Conservation (phyloP, 1,139 yeast genomes). For the Candida tetrigidarum region DNA sequence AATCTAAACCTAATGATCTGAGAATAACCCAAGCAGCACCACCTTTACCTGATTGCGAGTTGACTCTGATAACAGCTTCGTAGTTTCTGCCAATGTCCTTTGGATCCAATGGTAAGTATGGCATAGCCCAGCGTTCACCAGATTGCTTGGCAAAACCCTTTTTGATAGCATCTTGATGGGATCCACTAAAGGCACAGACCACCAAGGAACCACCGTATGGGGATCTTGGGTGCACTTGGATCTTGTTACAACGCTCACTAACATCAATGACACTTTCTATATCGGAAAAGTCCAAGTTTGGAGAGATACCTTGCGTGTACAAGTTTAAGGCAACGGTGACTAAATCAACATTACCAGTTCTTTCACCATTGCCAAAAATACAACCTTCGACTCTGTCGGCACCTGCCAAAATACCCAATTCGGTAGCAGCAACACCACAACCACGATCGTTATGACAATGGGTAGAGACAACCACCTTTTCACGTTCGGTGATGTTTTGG, state of each 20-base stretch:
- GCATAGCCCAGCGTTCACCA: slow-evolving; percentile 71
- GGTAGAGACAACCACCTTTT: slow-evolving; percentile 83
- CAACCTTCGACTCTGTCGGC: slow-evolving; percentile 99
- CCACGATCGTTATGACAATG: slow-evolving; percentile 98
- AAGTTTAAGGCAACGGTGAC: slow-evolving; percentile 91
- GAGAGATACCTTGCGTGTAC: slow-evolving; percentile 92
- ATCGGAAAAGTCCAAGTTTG: slow-evolving; percentile 86
- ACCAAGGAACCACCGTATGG: slow-evolving; percentile 98
- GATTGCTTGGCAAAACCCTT: slow-evolving; percentile 78
- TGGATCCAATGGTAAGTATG: slow-evolving; percentile 96
- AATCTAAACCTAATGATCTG: slow-evolving; percentile 84
- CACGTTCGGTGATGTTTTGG: slow-evolving; percentile 78
- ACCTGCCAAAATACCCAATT: slow-evolving; percentile 91
- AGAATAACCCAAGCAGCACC: slow-evolving; percentile 98
- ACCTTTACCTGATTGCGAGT: slow-evolving; percentile 98
- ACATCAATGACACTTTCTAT: slow-evolving; percentile 79
- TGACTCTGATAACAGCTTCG: slow-evolving; percentile 97
- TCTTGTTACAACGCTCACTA: slow-evolving; percentile 93
- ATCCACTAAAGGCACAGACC: slow-evolving; percentile 95
- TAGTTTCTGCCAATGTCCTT: slow-evolving; percentile 95
- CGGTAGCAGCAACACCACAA: slow-evolving; percentile 98
- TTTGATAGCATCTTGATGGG: slow-evolving; percentile 98
- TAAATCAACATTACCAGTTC: slow-evolving; percentile 97
- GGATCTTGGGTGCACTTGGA: slow-evolving; percentile 91
- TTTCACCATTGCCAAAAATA: slow-evolving; percentile 96